Conservation (phyloP, 257 asterid species). For the Capsicum rhomboideum region DNA sequence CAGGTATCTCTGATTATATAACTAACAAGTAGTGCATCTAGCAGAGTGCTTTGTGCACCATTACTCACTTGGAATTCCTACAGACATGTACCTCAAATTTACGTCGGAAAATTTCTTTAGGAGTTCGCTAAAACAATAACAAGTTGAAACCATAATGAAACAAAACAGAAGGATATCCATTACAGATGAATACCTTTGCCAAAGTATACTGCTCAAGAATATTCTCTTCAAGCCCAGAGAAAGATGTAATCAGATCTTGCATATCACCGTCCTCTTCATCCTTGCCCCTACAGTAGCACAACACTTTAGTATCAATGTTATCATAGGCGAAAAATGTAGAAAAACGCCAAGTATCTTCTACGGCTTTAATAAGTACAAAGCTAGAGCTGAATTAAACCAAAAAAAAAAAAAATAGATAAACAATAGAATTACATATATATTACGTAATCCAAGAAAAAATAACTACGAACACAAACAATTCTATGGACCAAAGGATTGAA, state of each 20-base stretch:
- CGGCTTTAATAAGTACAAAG: neutral
- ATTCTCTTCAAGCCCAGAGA: constrained; percentile 86
- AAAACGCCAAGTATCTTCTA: neutral
- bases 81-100: neutral
- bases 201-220: constrained; percentile 83
- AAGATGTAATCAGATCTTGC: constrained; percentile 66
- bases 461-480: neutral
- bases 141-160: neutral
- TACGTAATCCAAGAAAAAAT: neutral
- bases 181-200: constrained; percentile 54
- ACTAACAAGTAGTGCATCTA: neutral
- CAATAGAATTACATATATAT: neutral
- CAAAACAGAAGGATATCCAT: neutral
- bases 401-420: neutral
- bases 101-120: neutral
- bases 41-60: constrained; percentile 1
- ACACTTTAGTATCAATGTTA: neutral
- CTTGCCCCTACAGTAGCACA: constrained; percentile 41
- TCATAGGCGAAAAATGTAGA: neutral
- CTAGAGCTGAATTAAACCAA: neutral
- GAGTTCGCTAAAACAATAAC: neutral
- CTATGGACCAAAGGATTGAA: neutral
- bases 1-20: neutral
- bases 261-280: constrained; percentile 69
- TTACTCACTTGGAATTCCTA: neutral